Evolutionary conservation across 768 basidiomycete genomes (phyloP).

Genomic region (Lentinula raphanica): DNA sequence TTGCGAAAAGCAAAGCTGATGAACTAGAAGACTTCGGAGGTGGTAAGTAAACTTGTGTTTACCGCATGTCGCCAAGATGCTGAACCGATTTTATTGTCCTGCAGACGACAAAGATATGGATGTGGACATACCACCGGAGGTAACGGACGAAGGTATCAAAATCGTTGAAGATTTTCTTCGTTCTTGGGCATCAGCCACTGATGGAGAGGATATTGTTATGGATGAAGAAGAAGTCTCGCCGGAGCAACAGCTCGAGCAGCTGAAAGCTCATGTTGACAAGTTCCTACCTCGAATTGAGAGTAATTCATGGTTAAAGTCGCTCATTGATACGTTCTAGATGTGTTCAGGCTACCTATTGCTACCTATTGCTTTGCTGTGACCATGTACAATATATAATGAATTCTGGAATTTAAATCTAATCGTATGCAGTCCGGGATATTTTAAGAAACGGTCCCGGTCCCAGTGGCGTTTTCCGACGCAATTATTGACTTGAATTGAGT

Average conservation of each 20-base stretch:
- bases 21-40: constrained; percentile 83
- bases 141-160: constrained; percentile 72
- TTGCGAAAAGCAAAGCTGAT: constrained; percentile 93
- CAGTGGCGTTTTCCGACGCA: neutral
- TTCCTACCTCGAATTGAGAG: constrained; percentile 67
- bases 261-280: constrained; percentile 60
- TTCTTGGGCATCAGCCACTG: constrained; percentile 49
- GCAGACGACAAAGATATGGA: constrained; percentile 19
- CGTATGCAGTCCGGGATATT: too few species aligned
- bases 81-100: neutral
- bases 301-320: constrained; percentile 72
- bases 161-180: constrained; percentile 77
- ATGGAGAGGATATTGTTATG: constrained; percentile 48
- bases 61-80: neutral
- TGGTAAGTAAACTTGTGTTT: constrained; percentile 28
- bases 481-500: neutral
- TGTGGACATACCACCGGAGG: constrained; percentile 47
- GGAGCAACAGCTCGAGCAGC: constrained; percentile 41
- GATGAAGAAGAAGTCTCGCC: constrained; percentile 25
- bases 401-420: neutral
- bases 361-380: too few species aligned
- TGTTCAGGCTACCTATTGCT: neutral
- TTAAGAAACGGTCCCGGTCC: neutral
- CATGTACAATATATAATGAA: too few species aligned
- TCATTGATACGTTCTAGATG: constrained; percentile 38